Conservation (phyloP, 306 rosid genomes). For the Vigna reflexopilosa region DNA sequence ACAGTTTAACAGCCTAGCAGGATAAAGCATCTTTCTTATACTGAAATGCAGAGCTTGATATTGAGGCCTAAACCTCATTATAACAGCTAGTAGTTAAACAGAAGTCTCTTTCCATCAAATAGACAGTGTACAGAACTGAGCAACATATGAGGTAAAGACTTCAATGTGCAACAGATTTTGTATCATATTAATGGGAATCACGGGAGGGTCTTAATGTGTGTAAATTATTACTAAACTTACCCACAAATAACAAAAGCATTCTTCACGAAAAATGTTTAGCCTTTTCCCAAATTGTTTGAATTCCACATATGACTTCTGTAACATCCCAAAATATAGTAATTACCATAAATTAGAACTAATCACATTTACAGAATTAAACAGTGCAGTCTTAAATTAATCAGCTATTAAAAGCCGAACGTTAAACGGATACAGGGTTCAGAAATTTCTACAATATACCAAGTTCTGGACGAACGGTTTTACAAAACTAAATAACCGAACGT, state of each 20-base stretch:
- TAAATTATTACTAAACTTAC: neutral
- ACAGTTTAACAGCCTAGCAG: neutral
- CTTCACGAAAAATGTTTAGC: neutral
- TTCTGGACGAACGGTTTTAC: too few relatives aligned
- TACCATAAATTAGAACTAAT: too few relatives aligned
- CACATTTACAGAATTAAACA: too few relatives aligned
- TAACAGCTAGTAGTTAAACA: neutral
- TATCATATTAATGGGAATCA: neutral
- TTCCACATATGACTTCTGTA: neutral
- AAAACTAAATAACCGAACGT: too few relatives aligned
- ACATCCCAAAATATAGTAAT: too few relatives aligned
- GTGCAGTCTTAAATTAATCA: too few relatives aligned
- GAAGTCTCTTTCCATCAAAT: conserved; percentile 19
- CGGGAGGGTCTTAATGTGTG: neutral
- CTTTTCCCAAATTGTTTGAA: neutral
- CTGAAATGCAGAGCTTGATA: conserved; percentile 4
- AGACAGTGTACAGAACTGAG: conserved; percentile 2
- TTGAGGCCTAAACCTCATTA: neutral
- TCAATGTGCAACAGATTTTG: neutral
- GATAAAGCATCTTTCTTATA: conserved; percentile 14
- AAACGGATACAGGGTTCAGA: too few relatives aligned
- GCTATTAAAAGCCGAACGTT: too few relatives aligned
- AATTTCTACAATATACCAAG: too few relatives aligned
- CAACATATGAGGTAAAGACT: neutral
- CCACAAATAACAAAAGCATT: neutral